Percentiles rank a stretch among this genome's conserved stretches.
Conservation (phyloP, 2,329 filamentous ascomycete species). For the Parastagonospora nodorum region DNA sequence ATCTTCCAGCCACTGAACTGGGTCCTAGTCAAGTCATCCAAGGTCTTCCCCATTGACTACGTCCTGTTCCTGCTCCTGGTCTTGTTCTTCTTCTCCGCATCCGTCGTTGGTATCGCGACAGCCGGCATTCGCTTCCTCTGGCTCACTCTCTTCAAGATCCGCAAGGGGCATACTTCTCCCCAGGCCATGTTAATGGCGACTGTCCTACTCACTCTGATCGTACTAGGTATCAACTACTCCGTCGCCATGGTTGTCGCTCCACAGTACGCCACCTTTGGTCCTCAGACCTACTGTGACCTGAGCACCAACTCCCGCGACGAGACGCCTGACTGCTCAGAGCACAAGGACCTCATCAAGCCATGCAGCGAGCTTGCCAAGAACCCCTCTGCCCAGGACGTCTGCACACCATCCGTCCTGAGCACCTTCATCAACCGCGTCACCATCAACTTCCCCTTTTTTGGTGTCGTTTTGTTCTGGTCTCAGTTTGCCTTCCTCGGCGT, state of each 20-base stretch:
- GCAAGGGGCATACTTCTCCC: slow-evolving; percentile 84
- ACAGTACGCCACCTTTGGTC: slow-evolving; percentile 92
- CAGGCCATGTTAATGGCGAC: slow-evolving; percentile 91
- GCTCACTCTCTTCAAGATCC: slow-evolving; percentile 90
- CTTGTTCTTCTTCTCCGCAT: slow-evolving; percentile 85
- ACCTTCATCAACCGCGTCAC: slow-evolving; percentile 93
- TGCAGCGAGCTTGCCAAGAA: slow-evolving; percentile 80
- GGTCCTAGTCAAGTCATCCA: slow-evolving; percentile 79
- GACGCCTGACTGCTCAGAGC: slow-evolving; percentile 75
- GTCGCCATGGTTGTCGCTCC: slow-evolving; percentile 93
- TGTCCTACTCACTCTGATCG: slow-evolving; percentile 86
- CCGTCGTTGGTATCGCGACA: slow-evolving; percentile 81
- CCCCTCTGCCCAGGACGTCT: slow-evolving; percentile 75
- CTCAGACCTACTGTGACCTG: slow-evolving; percentile 89
- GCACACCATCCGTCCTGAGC: slow-evolving; percentile 88
- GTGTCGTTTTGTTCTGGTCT: slow-evolving; percentile 91
- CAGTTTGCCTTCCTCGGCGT: slow-evolving; percentile 89
- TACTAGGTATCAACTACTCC: slow-evolving; percentile 89
- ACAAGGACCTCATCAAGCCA: slow-evolving; percentile 73
- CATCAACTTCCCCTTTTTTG: slow-evolving; percentile 94
- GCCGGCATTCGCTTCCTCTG: slow-evolving; percentile 96
- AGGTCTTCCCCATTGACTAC: slow-evolving; percentile 90
- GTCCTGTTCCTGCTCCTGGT: slow-evolving; percentile 83
- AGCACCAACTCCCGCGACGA: slow-evolving; percentile 65
- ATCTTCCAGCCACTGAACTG: slow-evolving; percentile 96